Evolutionary conservation across 345 rosid genomes (phyloP).

Genomic region (Pugionium dolabratum): DNA sequence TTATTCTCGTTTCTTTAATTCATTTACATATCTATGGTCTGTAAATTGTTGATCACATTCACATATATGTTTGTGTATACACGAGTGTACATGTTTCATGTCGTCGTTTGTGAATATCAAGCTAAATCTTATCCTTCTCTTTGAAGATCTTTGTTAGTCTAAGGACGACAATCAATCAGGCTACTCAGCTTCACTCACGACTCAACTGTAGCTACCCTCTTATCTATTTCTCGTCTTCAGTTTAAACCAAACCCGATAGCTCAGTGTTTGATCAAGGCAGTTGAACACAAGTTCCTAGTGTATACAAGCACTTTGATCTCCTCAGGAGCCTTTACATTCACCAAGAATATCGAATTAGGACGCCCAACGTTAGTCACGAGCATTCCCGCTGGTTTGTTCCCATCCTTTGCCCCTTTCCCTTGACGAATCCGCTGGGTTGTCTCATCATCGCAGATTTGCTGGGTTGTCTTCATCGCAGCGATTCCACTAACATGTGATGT

Average conservation of each 20-base stretch:
- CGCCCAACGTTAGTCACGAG: constrained; percentile 81
- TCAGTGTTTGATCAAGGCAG: constrained; percentile 53
- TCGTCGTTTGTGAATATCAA: constrained; percentile 30
- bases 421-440: constrained; percentile 70
- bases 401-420: constrained; percentile 74
- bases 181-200: too few species aligned
- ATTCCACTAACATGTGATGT: constrained; percentile 89
- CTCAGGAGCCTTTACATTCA: constrained; percentile 66
- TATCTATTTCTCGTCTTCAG: constrained; percentile 38
- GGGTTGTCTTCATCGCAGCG: constrained; percentile 29
- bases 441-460: constrained; percentile 83
- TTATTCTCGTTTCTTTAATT: background rate
- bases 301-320: constrained; percentile 57
- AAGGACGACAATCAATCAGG: background rate
- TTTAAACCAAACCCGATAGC: constrained; percentile 59
- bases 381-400: constrained; percentile 54
- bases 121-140: background rate
- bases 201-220: background rate
- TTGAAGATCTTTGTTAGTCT: constrained; percentile 9
- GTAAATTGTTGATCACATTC: background rate
- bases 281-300: constrained; percentile 61
- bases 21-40: constrained; percentile 13
- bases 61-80: background rate
- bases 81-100: constrained; percentile 4
- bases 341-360: constrained; percentile 63